Evolutionary conservation across 345 rosid species (phyloP).

Genomic region (Lumnitzera racemosa): DNA sequence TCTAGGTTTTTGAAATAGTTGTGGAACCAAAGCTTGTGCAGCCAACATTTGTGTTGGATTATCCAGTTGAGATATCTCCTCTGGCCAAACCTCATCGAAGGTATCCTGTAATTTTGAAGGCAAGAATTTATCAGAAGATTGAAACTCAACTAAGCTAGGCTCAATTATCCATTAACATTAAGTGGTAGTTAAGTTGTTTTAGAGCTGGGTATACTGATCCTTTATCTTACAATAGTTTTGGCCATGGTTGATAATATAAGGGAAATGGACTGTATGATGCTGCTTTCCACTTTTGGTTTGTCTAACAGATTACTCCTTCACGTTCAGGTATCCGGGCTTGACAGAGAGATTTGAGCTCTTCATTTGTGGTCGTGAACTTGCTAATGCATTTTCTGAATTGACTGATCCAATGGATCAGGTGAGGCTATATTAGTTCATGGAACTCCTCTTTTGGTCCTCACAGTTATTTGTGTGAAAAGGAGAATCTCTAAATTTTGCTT

Average conservation of each 20-base stretch:
- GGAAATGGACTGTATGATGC: not conserved
- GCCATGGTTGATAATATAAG: not conserved
- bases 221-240: not conserved
- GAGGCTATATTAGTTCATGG: constrained; percentile 2
- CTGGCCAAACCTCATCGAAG: constrained; percentile 88
- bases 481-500: not conserved
- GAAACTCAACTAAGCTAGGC: too few relatives aligned
- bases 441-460: not conserved
- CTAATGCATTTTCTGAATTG: constrained; percentile 91
- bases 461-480: not conserved
- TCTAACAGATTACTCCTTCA: not conserved
- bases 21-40: constrained; percentile 92
- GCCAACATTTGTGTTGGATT: constrained; percentile 93
- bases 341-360: constrained; percentile 96
- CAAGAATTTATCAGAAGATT: too few relatives aligned
- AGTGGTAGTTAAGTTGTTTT: not conserved
- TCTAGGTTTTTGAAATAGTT: constrained; percentile 72
- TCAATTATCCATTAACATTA: too few relatives aligned
- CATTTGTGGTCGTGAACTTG: constrained; percentile 92
- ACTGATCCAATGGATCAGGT: constrained; percentile 98
- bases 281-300: constrained; percentile 1
- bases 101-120: constrained; percentile 18
- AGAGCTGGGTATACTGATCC: not conserved
- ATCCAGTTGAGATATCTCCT: constrained; percentile 92
- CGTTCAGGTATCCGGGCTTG: constrained; percentile 50